A percentile compares a stretch with the other conserved stretches of the same genome.
phyloP scores from a whole-genome alignment of 257 asterid genomes.

The Mitragyna speciosa region DNA sequence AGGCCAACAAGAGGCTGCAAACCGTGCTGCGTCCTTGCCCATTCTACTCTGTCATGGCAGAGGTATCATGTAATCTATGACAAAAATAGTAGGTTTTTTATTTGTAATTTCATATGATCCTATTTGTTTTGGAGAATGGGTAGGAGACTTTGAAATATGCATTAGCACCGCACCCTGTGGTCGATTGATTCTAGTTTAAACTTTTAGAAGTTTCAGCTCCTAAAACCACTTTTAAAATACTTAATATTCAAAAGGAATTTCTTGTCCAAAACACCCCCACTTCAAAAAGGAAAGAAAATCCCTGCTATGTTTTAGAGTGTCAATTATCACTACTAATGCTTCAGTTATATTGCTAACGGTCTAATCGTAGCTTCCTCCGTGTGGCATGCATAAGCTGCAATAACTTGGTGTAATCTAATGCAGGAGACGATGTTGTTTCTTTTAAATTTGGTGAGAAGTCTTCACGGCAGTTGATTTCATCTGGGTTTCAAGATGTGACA shows the following conservation, averaged over 20 bases:
- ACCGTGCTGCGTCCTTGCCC: slow-evolving; percentile 79
- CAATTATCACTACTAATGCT: not conserved
- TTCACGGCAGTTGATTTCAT: slow-evolving; percentile 44
- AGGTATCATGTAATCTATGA: slow-evolving; percentile 40
- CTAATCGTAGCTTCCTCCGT: not conserved
- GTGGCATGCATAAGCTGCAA: not conserved
- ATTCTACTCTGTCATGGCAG: slow-evolving; percentile 77
- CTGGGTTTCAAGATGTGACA: slow-evolving; percentile 58
- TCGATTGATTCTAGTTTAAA: not conserved
- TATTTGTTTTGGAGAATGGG: not conserved
- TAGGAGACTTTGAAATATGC: not conserved
- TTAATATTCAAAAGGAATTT: not conserved
- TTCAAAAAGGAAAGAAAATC: not conserved
- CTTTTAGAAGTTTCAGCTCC: not conserved
- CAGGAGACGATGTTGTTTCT: slow-evolving; percentile 81
- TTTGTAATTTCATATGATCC: not conserved
- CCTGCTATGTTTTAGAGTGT: not conserved
- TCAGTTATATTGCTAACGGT: not conserved
- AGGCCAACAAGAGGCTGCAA: slow-evolving; percentile 54
- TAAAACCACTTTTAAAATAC: not conserved
- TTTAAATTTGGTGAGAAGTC: slow-evolving; percentile 68
- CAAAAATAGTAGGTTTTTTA: not conserved
- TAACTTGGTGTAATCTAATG: slow-evolving; percentile 24
- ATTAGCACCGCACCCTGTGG: not conserved
- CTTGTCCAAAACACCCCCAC: not conserved